Conservation (phyloP, 129 eudicot genomes). For the Flaveria robusta region DNA sequence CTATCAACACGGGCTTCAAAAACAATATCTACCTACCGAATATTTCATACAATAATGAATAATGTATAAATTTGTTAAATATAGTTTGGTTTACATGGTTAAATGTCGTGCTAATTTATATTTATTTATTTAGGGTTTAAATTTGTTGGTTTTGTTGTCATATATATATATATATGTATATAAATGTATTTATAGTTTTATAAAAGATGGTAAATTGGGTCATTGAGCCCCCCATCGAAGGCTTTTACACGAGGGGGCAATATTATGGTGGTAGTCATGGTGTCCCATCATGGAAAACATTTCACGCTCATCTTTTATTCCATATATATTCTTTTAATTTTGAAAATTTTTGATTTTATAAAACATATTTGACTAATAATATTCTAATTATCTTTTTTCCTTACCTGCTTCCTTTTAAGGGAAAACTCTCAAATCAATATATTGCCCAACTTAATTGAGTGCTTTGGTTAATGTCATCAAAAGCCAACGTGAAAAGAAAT, state of each 20-base stretch:
- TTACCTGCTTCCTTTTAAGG: constrained; percentile 8
- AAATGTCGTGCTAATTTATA: neutral
- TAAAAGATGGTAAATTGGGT: constrained; percentile 2
- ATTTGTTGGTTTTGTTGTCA: neutral
- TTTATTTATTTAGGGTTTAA: neutral
- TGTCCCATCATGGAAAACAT: constrained; percentile 38
- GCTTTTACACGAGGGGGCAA: constrained; percentile 33
- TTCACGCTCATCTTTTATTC: constrained; percentile 36
- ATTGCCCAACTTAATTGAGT: constrained; percentile 17
- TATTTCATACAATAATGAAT: constrained; percentile 19
- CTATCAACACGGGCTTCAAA: constrained; percentile 10
- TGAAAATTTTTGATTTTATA: neutral
- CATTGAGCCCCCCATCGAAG: constrained; percentile 36
- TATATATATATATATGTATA: neutral
- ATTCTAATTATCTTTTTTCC: neutral
- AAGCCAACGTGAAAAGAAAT: constrained; percentile 16
- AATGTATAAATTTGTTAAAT: neutral
- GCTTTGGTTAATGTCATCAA: constrained; percentile 3
- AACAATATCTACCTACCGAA: constrained; percentile 20
- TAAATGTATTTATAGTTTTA: neutral
- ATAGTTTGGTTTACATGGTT: neutral
- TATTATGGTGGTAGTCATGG: constrained; percentile 39
- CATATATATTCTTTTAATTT: neutral
- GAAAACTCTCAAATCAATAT: constrained; percentile 5
- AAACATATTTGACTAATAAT: neutral